A percentile compares a stretch with the other conserved stretches of the same genome.
These are phyloP conservation scores for Penicillium sp. DNA, from an alignment of 2,329 filamentous ascomycete species.

Conservation along the genomic window DNA sequence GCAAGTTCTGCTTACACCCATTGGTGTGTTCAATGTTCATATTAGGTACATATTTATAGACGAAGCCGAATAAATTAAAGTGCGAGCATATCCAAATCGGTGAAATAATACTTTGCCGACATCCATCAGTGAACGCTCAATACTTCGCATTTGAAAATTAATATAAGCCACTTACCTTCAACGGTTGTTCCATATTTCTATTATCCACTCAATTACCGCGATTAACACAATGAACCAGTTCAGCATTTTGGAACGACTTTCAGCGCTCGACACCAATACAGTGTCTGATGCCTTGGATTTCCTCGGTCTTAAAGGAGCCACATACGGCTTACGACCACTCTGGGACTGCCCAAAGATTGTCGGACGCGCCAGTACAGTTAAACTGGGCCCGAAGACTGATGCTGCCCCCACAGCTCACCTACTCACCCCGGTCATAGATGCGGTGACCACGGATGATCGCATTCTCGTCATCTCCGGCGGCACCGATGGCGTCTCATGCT, in stretches of 20 bases:
- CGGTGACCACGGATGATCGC: slow-evolving; percentile 20
- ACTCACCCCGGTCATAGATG: slow-evolving; percentile 21
- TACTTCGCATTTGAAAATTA: background rate
- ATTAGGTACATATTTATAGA: background rate
- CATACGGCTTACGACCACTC: slow-evolving; percentile 21
- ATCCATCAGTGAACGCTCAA: background rate
- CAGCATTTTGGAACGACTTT: slow-evolving; percentile 15
- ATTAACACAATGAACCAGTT: background rate
- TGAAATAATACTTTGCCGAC: background rate
- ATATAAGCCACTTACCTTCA: background rate
- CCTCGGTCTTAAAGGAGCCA: slow-evolving; percentile 23
- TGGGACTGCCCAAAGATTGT: slow-evolving; percentile 28
- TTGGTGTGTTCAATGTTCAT: background rate
- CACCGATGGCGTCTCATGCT: slow-evolving; percentile 23
- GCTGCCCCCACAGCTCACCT: slow-evolving; percentile 15
- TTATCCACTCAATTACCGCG: background rate
- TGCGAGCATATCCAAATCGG: background rate
- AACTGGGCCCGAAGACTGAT: slow-evolving; percentile 17
- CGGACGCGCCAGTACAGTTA: slow-evolving; percentile 25
- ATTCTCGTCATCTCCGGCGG: slow-evolving; percentile 25
- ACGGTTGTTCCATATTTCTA: background rate
- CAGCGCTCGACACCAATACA: slow-evolving; percentile 25
- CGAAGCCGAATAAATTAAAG: too few relatives aligned
- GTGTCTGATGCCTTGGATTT: slow-evolving; percentile 28
- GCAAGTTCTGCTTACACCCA: background rate